Base-by-base conservation (phyloP, 805 yeast species). In the Candida insectalens region DNA sequence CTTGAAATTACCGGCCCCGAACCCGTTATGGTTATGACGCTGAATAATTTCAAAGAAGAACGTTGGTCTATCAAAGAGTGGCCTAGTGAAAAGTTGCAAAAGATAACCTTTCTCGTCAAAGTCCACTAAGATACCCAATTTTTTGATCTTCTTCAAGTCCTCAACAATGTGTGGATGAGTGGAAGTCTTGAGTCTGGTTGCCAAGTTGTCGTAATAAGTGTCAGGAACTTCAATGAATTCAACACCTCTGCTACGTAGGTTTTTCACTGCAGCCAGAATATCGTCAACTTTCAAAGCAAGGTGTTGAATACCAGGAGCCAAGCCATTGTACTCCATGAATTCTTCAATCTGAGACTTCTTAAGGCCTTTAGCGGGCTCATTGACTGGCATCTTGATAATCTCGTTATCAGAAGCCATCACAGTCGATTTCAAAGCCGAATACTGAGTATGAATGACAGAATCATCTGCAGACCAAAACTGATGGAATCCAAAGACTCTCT, bases 251-350 rank as follows among this genome's bases (percentile, higher is more conserved):
- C 51, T 37, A 27, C 58, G 63, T 66, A 85, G 56, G 9, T 62
- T 55, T 2, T 50, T 40, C 10, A 84, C 78, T 0, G 85, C 63
- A 3, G 51, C 49, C 15, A 83, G 44, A 26, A 84, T 83, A 51
- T 81, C 64, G 19, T 61, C 55, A 0, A 89, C 83, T 33, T 61
- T 56, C 17, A 84, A 52, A 0, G 95, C 95, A 47, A 84, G 61
- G 49, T 84, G 95, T 57, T 84, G 95, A 23, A 85, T 71, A 3
- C 95, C 95, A 0, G 94, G 81, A 0, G 95, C 94, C n/a, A n/a
- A n/a, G 31, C 71, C 71, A 51, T 83, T 68, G 47, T 63, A 84
- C 34, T 77, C 80, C 41, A 79, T 56, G 50, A 79, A 84, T 54
- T 84, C 95, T 54, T 83, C 94, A 38, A 84, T 78, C 50, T 84